Conservation (phyloP, 768 basidiomycete genomes). For the Scleroderma bovista region DNA sequence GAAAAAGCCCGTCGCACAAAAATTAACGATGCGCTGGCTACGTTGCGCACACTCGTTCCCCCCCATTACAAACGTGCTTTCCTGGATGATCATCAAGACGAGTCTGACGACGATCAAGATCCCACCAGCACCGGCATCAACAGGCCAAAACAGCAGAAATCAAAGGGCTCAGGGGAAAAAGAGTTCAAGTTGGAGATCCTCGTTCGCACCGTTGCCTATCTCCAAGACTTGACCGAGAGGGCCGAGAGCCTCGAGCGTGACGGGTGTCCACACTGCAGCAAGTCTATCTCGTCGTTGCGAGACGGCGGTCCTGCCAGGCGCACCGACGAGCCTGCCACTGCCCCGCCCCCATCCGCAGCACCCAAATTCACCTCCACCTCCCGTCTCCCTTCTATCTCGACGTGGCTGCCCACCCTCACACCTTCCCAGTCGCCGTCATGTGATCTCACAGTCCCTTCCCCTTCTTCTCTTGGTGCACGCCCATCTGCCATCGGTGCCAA, state of each 20-base stretch:
- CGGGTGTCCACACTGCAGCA: conserved; percentile 19
- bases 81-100: conserved; percentile 17
- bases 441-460: conserved; percentile 18
- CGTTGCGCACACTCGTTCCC: conserved; percentile 75
- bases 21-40: conserved; percentile 87
- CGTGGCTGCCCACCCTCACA: conserved; percentile 49
- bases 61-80: conserved; percentile 37
- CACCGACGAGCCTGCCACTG: background rate
- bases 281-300: conserved; percentile 10
- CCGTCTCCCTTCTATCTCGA: conserved; percentile 62
- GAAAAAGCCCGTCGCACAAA: conserved; percentile 92
- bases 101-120: conserved; percentile 29
- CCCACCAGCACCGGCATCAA: conserved; percentile 20
- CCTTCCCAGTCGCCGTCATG: conserved; percentile 31
- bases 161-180: conserved; percentile 51
- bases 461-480: conserved; percentile 1
- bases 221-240: conserved; percentile 61
- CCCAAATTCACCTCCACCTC: conserved; percentile 10
- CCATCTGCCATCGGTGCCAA: conserved; percentile 5
- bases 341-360: conserved; percentile 6
- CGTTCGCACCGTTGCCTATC: conserved; percentile 72
- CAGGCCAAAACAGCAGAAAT: conserved; percentile 18
- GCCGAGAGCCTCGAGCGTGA: conserved; percentile 41
- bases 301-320: conserved; percentile 3
- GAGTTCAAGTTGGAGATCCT: conserved; percentile 94